Base-by-base conservation (phyloP, 352 stramenopile genomes). In the Phytophthora sojae region DNA sequence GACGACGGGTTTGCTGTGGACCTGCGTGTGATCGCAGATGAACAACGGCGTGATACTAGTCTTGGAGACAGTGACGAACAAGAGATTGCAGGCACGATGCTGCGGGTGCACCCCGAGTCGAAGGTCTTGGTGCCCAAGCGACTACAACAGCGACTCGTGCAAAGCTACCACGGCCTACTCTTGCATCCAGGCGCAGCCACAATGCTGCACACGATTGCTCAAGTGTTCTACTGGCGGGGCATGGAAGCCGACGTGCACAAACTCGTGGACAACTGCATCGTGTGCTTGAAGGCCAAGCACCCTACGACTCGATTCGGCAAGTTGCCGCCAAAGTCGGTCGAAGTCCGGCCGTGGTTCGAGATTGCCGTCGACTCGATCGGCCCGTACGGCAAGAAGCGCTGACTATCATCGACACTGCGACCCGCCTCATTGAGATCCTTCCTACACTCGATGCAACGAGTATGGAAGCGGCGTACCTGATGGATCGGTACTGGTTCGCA, bases 351-450 rank as follows among this genome's bases (percentile, higher is more conserved):
- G 1, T 61, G 51, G 53, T 59, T 32, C 29, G 61, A 69, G 39
- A 47, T 47, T 47, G 39, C 3, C 12, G 39, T 47, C 12, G 51
- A 60, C 51, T 67, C 51, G 0, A 60, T 67, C 8, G 50, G 50
- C 2, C 37, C 15, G 3, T 67, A 49, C 12, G 49, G 37, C 0
- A 56, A 56, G 37, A 17, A 67, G 50, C 50, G 1, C 35, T 54
- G 2, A 60, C 21, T 0, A 67, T 67, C 15, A 67, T 67, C 50
- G 60, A 67, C 60, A 67, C 32, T 2, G n/a, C 50, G 23, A 55
- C 49, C 12, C 15, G 50, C 4, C 35, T 67, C 1, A 59, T 60
- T 9, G 50, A 67, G 7, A 35, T 60, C 3, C 21, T 53, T 0
- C 50, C 49, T 14, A 35, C 32, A 1, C 15, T 29, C 5, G 32